Conservation (phyloP, 305 asterid species). For the Rubia occidens region DNA sequence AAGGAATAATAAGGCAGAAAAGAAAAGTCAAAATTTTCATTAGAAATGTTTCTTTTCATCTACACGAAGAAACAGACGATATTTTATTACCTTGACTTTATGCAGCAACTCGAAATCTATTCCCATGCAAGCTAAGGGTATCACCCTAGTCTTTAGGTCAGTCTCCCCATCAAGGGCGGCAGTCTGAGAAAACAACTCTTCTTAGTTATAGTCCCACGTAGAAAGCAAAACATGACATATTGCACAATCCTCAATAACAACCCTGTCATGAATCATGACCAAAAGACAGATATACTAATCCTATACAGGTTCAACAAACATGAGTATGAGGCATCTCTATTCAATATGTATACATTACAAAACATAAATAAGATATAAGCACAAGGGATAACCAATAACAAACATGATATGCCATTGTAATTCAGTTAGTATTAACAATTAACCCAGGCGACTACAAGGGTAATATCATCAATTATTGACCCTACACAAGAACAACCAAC, state of each 20-base stretch:
- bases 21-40: neutral
- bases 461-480: neutral
- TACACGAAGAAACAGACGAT: neutral
- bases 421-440: neutral
- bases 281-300: neutral
- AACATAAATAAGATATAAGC: neutral
- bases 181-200: conserved; percentile 44
- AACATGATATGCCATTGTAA: neutral
- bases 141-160: conserved; percentile 81
- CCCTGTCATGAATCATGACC: neutral
- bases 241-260: neutral
- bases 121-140: conserved; percentile 95
- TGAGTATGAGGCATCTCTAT: neutral
- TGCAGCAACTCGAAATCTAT: conserved; percentile 83
- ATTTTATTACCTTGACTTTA: conserved; percentile 67
- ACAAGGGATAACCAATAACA: neutral
- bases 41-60: neutral
- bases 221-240: neutral
- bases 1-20: conserved; percentile 15
- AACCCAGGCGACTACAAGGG: neutral
- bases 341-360: neutral
- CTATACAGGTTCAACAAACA: neutral
- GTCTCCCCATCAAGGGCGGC: conserved; percentile 98
- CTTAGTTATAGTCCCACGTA: conserved; percentile 10
- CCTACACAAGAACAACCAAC: neutral